These are phyloP conservation scores for Alternaria ethzedia DNA, from an alignment of 2,329 filamentous ascomycete genomes.

Conservation along the genomic window DNA sequence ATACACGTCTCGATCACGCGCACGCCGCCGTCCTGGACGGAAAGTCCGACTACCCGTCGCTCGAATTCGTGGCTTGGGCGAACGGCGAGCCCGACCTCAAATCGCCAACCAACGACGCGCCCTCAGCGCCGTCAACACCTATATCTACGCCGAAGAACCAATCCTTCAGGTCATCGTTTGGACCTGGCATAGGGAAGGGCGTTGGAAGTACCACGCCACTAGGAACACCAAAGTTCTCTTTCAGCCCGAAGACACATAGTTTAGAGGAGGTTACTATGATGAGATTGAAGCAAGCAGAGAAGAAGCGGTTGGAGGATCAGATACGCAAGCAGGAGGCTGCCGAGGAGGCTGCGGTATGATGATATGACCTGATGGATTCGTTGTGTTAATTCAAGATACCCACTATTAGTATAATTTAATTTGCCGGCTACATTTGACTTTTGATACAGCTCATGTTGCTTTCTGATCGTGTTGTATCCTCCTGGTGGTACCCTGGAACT, in stretches of 20 bases:
- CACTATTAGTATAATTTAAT: not conserved
- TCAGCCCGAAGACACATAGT: constrained; percentile 45
- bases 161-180: constrained; percentile 37
- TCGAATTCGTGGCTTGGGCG: constrained; percentile 64
- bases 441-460: fast-evolving
- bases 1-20: constrained; percentile 63
- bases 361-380: not conserved
- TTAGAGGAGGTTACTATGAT: constrained; percentile 55
- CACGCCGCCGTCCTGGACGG: constrained; percentile 63
- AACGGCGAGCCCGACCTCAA: constrained; percentile 59
- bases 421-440: not conserved
- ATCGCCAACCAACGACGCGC: constrained; percentile 20
- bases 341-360: constrained; percentile 21
- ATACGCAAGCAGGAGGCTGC: constrained; percentile 50
- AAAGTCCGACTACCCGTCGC: constrained; percentile 54
- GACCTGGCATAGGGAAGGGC: constrained; percentile 22
- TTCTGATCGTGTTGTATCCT: not conserved
- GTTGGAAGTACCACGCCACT: constrained; percentile 27
- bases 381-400: constrained; percentile 5
- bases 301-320: constrained; percentile 52
- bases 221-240: constrained; percentile 51
- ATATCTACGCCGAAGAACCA: constrained; percentile 31
- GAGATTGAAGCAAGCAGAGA: constrained; percentile 53
- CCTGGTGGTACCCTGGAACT: not conserved
- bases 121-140: constrained; percentile 40